phyloP scores from a whole-genome alignment of 805 yeast species.

The Kluyveromyces dobzhanskii region DNA sequence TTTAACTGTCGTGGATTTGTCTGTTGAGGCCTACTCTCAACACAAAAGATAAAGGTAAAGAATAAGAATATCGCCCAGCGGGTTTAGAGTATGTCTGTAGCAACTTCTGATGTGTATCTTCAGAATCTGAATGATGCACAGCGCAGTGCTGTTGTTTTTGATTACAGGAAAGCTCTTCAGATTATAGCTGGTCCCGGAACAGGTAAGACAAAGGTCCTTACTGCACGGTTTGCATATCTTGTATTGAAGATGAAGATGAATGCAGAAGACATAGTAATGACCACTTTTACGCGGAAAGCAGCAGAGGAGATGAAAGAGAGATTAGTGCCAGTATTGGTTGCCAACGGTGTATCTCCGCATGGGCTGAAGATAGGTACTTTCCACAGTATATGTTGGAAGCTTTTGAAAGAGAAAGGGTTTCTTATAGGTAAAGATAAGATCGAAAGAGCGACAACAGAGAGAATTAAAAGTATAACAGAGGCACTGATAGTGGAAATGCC shows the following conservation, averaged over 20 bases:
- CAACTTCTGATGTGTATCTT: neutral
- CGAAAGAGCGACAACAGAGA: constrained; percentile 54
- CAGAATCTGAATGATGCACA: constrained; percentile 35
- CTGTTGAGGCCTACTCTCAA: too few relatives aligned
- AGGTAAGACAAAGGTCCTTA: constrained; percentile 76
- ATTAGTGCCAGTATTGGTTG: constrained; percentile 32
- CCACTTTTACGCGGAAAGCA: constrained; percentile 91
- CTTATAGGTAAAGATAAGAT: constrained; percentile 36
- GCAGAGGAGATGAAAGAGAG: constrained; percentile 78
- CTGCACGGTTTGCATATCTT: constrained; percentile 69
- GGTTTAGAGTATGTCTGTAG: neutral
- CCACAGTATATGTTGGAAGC: constrained; percentile 68
- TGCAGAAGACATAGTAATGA: constrained; percentile 65
- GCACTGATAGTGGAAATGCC: constrained; percentile 32
- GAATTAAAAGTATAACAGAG: constrained; percentile 38
- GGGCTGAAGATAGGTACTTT: constrained; percentile 76
- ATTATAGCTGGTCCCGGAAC: constrained; percentile 63
- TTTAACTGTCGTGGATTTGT: too few relatives aligned
- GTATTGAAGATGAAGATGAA: constrained; percentile 41
- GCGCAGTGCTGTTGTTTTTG: constrained; percentile 35
- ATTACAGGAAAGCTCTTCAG: constrained; percentile 36
- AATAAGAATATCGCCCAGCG: too few relatives aligned
- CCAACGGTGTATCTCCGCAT: constrained; percentile 27
- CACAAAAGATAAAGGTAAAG: too few relatives aligned
- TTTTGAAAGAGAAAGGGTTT: constrained; percentile 48